Base-by-base conservation (phyloP, 371 early-diverging fungal genomes). In the Encephalitozoon intestinalis region DNA sequence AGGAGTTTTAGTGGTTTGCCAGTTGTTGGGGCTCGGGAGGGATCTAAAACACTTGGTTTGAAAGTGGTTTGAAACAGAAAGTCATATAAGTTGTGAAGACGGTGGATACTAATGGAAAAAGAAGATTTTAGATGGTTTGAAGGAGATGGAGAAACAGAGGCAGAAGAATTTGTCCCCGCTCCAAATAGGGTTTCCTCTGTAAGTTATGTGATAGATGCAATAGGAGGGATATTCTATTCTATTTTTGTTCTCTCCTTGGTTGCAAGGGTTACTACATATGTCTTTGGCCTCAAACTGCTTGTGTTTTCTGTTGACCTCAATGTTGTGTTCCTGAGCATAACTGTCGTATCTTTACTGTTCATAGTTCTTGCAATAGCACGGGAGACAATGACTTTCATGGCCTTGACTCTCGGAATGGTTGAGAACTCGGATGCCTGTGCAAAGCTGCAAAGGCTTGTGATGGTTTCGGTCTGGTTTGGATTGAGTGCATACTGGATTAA, bases 91-190 rank as follows among this genome's bases (percentile, higher is more conserved):
- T n/a, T 58, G 53, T n/a, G 21, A 4, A 58, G 30, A 37, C 21
- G 50, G 34, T 37, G 43, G 1, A 64, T 1, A 12, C 18, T 31
- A 5, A 72, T 72, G 72, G 41, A 30, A 49, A 26, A 72, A 30
- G 50, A 81, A 8, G 73, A 79, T 28, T 81, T 81, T 70, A 67
- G 79, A 34, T 81, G 82, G 82, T 70, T 75, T 73, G 82, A 79
- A 51, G 82, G 76, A n/a, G 69, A 73, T 9, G 69, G 66, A 53
- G 82, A 81, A 26, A 67, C 73, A 72, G 82, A 75, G 12, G 75
- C 72, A 11, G 79, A 79, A 11, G 82, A 81, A 34, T 58, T 76
- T 25, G 66, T 64, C 15, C 79, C 79, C 1, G 51, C 34, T 18
- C 31, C 50, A 0, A 30, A 44, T 40, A 30, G 43, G 12, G 31